Evolutionary conservation across 164 flowering plant genomes (phyloP), one percentile per base, ranked within the genome.

Genomic region (Kalanchoe fedtschenkoi): DNA sequence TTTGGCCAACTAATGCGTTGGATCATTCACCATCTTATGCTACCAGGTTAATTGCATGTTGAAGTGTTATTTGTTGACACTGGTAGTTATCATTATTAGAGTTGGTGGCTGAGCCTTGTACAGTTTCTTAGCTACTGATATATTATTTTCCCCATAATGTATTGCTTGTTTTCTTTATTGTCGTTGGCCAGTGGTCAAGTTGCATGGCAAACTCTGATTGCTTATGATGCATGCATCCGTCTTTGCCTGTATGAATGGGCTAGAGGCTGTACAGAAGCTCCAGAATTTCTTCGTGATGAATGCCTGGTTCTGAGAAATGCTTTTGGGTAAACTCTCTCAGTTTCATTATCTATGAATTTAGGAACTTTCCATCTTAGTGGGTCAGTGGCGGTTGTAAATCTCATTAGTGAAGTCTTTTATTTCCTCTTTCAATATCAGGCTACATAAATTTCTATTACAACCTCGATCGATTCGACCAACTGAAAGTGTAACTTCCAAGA

Each of bases 151-250:
- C 39, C 39, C 39, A 11, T 37, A 37, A 37, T 15, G 13, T 37
- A 2, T 37, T 37, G 39, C 11, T 37, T 11, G 39, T 37, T 37
- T 37, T 9, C 5, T 37, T 8, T 37, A 4, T 37, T 37, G 39
- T 37, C 0, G 11, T 9, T 37, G 39, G 64, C 80, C n/a, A 91
- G 95, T 70, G 82, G 81, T 58, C 97, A 91, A 77, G 76, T 73
- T 78, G 90, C 92, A 55, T 91, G 91, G 89, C 89, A 88, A 78
- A 76, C 82, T 24, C 68, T 91, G 34, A 63, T 88, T 56, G 86
- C 98, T 65, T 89, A 91, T 75, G 98, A 91, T 76, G 98, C 96
- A 62, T 87, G 96, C 64, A 73, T 87, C 41, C 91, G 95, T 9
- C 68, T 91, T 44, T 91, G 98, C 68, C 74, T 91, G 34, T 66